Evolutionary conservation across 768 basidiomycete genomes (phyloP).

Genomic region (Tephrocybe sp.): DNA sequence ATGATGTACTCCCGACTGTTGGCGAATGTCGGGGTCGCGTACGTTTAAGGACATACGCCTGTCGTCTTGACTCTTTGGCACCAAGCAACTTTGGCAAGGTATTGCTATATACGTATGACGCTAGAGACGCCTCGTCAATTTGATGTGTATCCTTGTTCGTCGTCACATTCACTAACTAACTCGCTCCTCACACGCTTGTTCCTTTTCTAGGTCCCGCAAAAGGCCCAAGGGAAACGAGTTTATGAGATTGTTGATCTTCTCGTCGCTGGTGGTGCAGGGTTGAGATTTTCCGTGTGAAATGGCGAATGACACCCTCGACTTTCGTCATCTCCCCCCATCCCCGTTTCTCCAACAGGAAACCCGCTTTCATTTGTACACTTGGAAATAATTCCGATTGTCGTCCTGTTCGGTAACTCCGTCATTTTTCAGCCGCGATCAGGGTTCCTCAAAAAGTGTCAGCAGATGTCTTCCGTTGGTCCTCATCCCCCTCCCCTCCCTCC

Average conservation of each 20-base stretch:
- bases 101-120: not conserved
- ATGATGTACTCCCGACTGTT: not conserved
- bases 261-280: conserved; percentile 1
- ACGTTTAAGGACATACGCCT: not conserved
- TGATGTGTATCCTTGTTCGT: not conserved
- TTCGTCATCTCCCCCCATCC: conserved; percentile 4
- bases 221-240: not conserved
- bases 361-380: conserved; percentile 1
- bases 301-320: not conserved
- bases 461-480: conserved; percentile 4
- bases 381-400: conserved; percentile 10
- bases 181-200: not conserved
- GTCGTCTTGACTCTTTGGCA: no score
- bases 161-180: conserved; percentile 2
- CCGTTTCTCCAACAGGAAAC: conserved; percentile 15
- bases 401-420: conserved; percentile 9
- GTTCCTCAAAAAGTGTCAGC: conserved; percentile 10
- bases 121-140: not conserved
- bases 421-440: conserved; percentile 6
- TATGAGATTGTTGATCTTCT: conserved; percentile 6
- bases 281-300: conserved; percentile 10
- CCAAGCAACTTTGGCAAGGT: not conserved
- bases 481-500: not conserved
- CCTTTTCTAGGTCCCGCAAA: not conserved
- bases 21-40: not conserved